Evolutionary conservation across 106 monocot species (phyloP).

Genomic region (Dendrobium huoshanense): DNA sequence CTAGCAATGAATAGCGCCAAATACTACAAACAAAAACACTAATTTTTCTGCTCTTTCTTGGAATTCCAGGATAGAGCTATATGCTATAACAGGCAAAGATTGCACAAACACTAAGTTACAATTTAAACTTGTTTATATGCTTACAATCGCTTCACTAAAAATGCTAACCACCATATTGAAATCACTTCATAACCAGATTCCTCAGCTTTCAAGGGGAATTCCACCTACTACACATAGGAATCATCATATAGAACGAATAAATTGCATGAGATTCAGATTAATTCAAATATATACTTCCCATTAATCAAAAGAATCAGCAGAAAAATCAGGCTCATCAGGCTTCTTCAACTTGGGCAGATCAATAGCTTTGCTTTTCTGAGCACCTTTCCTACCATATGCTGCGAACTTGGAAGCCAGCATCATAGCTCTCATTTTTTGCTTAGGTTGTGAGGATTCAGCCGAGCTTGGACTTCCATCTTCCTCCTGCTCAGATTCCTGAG

Average conservation of each 20-base stretch:
- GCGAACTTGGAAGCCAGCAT: slow-evolving; percentile 28
- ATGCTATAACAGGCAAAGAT: neutral
- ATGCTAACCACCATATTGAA: neutral
- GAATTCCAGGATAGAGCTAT: neutral
- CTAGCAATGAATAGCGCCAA: too few species aligned
- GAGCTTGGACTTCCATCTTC: slow-evolving; percentile 18
- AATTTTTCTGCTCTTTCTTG: neutral
- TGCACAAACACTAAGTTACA: neutral
- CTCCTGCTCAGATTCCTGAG: slow-evolving; percentile 18
- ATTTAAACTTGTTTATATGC: neutral
- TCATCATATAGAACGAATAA: neutral
- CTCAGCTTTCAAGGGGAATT: neutral
- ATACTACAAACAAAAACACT: too few species aligned
- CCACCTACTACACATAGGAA: neutral
- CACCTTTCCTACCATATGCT: slow-evolving; percentile 19
- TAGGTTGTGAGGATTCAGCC: slow-evolving; percentile 3
- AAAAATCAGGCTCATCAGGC: slow-evolving; percentile 64
- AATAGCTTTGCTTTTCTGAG: slow-evolving; percentile 22
- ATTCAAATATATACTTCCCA: neutral
- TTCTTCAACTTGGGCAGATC: slow-evolving; percentile 46
- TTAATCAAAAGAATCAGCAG: slow-evolving; percentile 29
- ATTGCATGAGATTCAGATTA: neutral
- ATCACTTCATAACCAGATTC: neutral
- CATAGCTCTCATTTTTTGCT: slow-evolving; percentile 11
- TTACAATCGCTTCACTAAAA: neutral